Base-by-base conservation (phyloP, 306 rosid species). In the Malus fusca region DNA sequence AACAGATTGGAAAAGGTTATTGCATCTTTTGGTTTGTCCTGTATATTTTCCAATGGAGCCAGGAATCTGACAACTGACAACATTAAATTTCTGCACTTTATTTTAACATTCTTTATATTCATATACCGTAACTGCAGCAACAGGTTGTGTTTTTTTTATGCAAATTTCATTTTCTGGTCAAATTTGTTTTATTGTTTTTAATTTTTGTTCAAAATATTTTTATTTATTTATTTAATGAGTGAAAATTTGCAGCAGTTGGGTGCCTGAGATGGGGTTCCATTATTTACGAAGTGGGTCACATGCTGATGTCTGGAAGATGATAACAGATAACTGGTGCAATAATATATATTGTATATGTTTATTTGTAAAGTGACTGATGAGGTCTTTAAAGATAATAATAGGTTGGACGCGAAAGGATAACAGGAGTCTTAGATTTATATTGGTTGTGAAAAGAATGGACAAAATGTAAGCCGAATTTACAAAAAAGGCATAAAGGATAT, bases 1-100 rank as follows among this genome's bases (percentile, higher is more conserved):
- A 84, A 86, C 86, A 85, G 91, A 88, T 80, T 44, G 85, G 86
- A 86, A 83, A 87, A 75, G 90, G 77, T 82, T 72, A 78, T 19
- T 59, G 76, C 76, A 83, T 81, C 78, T 48, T 64, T 52, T 74
- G 84, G 67, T 71, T 79, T 75, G 44, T 76, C 79, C 78, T 77
- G 77, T 76, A 60, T 79, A 80, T 65, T 68, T 68, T 69, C 75
- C 83, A 83, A 48, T 1, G 55, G 82, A 70, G 73, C 80, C 86
- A 76, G 76, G 84, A 79, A 81, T 82, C 89, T 78, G 87, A 86
- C 69, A 43, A 73, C 7, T 73, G 77, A 73, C 85, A 82, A 83
- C 79, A 72, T 48, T 69, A 66, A 78, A 82, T 78, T 75, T 73
- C 69, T 46, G 68, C 61, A 66, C 83, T 84, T 79, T 77, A 51